These are phyloP conservation scores for Cytospora leucostoma DNA, from an alignment of 2,329 filamentous ascomycete genomes.

Conservation along the genomic window DNA sequence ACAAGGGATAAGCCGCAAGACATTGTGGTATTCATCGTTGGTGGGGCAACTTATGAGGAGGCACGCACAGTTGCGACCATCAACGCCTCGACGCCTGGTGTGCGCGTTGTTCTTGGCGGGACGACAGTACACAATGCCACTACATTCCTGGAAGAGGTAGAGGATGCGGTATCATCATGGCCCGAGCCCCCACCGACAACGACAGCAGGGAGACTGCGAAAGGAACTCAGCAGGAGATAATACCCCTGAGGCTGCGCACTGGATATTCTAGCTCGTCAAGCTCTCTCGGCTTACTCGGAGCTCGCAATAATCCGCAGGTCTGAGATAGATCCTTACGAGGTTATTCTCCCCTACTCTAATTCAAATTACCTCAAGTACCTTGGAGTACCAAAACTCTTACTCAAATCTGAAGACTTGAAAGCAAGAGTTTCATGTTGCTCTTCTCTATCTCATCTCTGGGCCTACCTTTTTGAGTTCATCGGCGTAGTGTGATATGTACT, in stretches of 20 bases:
- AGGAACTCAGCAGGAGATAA: slow-evolving; percentile 35
- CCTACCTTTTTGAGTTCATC: no score
- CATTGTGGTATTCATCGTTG: slow-evolving; percentile 91
- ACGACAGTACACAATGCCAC: slow-evolving; percentile 86
- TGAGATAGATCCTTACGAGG: no score
- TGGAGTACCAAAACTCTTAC: no score
- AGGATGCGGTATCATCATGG: slow-evolving; percentile 85
- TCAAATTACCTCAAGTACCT: no score
- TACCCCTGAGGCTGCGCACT: not conserved
- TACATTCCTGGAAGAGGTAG: slow-evolving; percentile 87
- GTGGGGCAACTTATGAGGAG: slow-evolving; percentile 93
- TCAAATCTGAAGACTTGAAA: no score
- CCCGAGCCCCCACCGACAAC: slow-evolving; percentile 60
- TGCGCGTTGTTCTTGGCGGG: slow-evolving; percentile 85
- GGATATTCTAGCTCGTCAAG: not conserved
- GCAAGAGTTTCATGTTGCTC: no score
- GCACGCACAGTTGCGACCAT: slow-evolving; percentile 94
- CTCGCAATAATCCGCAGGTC: not conserved
- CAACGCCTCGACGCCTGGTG: slow-evolving; percentile 85
- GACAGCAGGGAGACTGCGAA: slow-evolving; percentile 36
- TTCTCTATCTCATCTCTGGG: no score
- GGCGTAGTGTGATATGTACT: no score
- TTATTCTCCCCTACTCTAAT: not conserved
- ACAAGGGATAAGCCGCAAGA: slow-evolving; percentile 97
- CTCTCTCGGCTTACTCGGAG: not conserved